Percentiles rank a stretch among this genome's conserved stretches.
These are phyloP conservation scores for Hirsutella rhossiliensis DNA, from an alignment of 2,329 filamentous ascomycete genomes.

Conservation along the genomic window DNA sequence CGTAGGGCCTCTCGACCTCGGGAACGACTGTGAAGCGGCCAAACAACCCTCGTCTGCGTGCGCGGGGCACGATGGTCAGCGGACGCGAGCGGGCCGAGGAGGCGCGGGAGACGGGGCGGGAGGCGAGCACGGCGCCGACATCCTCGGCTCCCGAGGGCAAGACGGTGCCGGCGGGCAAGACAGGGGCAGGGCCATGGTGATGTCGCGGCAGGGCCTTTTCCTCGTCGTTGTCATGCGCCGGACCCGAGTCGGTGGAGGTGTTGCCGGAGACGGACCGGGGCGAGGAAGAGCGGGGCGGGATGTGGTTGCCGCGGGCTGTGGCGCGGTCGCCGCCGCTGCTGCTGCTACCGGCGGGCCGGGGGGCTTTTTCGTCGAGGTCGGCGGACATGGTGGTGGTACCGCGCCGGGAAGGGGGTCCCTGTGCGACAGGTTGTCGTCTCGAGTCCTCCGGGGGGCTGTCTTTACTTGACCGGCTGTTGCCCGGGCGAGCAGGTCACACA, in stretches of 20 bases:
- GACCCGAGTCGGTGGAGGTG: neutral
- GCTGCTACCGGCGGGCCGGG: too few relatives aligned
- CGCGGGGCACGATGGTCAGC: slow-evolving; percentile 27
- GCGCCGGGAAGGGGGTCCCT: too few relatives aligned
- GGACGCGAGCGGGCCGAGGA: slow-evolving; percentile 27
- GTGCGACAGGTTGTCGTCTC: too few relatives aligned
- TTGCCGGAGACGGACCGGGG: neutral
- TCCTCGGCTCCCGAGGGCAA: neutral
- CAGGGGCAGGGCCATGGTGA: neutral
- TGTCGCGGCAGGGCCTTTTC: neutral
- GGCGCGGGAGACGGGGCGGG: slow-evolving; percentile 16
- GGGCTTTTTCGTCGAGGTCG: too few relatives aligned
- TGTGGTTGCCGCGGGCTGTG: too few relatives aligned
- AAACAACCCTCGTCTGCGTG: slow-evolving; percentile 57
- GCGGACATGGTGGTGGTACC: too few relatives aligned
- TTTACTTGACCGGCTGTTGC: too few relatives aligned
- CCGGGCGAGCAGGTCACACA: too few relatives aligned
- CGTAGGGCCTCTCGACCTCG: slow-evolving; percentile 64
- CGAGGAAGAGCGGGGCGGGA: too few relatives aligned
- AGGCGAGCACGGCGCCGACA: neutral
- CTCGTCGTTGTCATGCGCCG: neutral
- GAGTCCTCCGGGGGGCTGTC: too few relatives aligned
- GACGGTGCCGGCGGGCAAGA: neutral
- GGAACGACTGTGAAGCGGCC: slow-evolving; percentile 59
- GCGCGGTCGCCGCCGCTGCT: too few relatives aligned